Conservation (phyloP, 2,329 filamentous ascomycete species). For the Pleurostoma richardsiae region DNA sequence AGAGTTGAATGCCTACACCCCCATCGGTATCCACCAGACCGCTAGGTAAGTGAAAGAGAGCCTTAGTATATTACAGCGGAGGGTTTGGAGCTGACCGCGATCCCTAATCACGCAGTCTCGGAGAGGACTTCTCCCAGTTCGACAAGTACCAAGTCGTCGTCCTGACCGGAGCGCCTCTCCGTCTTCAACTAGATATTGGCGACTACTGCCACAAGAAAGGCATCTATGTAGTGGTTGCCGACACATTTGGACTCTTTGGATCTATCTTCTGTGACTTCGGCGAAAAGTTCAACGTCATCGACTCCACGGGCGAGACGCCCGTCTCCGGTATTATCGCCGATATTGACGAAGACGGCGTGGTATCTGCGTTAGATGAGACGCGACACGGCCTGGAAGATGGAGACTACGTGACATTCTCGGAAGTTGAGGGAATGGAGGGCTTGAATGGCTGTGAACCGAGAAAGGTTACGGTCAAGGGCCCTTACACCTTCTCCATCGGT, state of each 20-base stretch:
- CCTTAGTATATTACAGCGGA: no score
- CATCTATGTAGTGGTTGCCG: slow-evolving; percentile 82
- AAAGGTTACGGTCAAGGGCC: slow-evolving; percentile 90
- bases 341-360: slow-evolving; percentile 84
- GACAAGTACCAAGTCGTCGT: slow-evolving; percentile 92
- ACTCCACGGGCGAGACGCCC: slow-evolving; percentile 85
- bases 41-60: slow-evolving; percentile 32
- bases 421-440: slow-evolving; percentile 86
- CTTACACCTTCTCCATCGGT: slow-evolving; percentile 96
- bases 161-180: slow-evolving; percentile 76
- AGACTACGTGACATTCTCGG: slow-evolving; percentile 91
- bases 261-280: slow-evolving; percentile 97
- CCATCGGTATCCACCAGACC: slow-evolving; percentile 71
- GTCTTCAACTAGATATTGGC: slow-evolving; percentile 76
- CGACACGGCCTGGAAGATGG: slow-evolving; percentile 94
- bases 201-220: slow-evolving; percentile 93
- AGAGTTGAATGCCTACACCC: slow-evolving; percentile 95
- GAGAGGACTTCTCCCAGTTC: slow-evolving; percentile 71
- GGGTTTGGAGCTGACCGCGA: no score
- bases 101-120: slow-evolving; percentile 46
- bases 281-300: slow-evolving; percentile 84
- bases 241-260: slow-evolving; percentile 91
- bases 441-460: slow-evolving; percentile 80
- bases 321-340: slow-evolving; percentile 83
- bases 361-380: slow-evolving; percentile 91